phyloP scores from a whole-genome alignment of 2,329 filamentous ascomycete genomes.

The Cordyceps tenuipes region DNA sequence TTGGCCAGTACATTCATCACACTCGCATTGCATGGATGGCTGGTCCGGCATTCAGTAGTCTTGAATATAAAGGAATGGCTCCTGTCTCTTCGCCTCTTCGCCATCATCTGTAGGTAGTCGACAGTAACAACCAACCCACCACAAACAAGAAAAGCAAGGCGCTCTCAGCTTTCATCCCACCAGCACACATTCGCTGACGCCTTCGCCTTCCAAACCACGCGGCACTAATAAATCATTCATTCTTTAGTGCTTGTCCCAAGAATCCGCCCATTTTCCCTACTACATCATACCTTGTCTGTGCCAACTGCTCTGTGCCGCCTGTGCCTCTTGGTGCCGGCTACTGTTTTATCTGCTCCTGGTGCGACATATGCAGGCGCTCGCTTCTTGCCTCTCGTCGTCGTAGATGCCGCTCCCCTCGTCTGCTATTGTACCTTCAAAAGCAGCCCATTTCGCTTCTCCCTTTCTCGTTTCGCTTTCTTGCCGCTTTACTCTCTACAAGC shows the following conservation, averaged over 20 bases:
- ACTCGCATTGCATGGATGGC: background rate
- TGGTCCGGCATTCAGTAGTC: too few species aligned
- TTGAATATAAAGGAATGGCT: too few species aligned
- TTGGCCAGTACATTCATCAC: background rate
- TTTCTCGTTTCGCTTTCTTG: background rate
- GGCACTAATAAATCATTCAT: background rate
- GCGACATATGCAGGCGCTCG: background rate
- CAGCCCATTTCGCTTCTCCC: background rate
- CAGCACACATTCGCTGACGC: background rate
- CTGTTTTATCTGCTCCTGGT: background rate
- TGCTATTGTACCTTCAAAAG: background rate
- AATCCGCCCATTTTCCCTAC: background rate
- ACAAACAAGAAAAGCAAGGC: background rate
- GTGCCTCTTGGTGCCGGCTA: background rate
- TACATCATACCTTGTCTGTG: background rate
- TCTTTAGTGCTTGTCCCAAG: background rate
- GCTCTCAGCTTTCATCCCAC: background rate
- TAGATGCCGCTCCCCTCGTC: background rate
- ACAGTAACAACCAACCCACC: too few species aligned
- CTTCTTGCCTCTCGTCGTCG: background rate
- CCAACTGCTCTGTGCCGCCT: background rate
- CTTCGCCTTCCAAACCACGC: background rate
- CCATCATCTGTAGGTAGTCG: too few species aligned
- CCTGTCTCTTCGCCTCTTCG: too few species aligned
- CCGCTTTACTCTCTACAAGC: background rate